Percentiles rank a stretch among this genome's conserved stretches.
Evolutionary conservation across 306 rosid species (phyloP).

Genomic region (Fagus sylvatica): DNA sequence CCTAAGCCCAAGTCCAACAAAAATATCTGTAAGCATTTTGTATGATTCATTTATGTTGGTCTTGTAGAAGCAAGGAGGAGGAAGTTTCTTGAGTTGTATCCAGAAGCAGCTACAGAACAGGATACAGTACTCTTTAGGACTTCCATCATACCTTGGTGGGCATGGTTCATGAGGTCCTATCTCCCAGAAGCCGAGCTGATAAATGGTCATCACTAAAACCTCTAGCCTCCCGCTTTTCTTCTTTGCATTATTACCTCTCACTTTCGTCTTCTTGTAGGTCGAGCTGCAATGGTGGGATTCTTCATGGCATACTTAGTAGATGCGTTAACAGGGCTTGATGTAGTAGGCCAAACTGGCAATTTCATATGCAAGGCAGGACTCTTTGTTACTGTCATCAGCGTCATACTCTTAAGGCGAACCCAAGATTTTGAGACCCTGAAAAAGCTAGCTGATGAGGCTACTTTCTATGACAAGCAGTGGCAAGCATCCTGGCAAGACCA

Average conservation of each 20-base stretch:
- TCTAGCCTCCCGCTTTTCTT: background rate
- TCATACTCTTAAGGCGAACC: conserved; percentile 26
- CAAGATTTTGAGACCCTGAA: conserved; percentile 31
- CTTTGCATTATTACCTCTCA: background rate
- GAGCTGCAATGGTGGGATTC: conserved; percentile 55
- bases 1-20: too few species aligned
- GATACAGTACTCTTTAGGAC: conserved; percentile 37
- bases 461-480: conserved; percentile 47
- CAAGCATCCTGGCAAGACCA: conserved; percentile 47
- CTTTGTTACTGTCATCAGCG: conserved; percentile 31
- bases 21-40: background rate
- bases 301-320: conserved; percentile 42
- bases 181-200: conserved; percentile 43
- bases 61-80: conserved; percentile 49
- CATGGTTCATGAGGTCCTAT: conserved; percentile 35
- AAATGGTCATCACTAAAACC: conserved; percentile 22
- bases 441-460: conserved; percentile 41
- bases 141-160: conserved; percentile 55
- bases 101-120: conserved; percentile 36
- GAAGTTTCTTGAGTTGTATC: conserved; percentile 42
- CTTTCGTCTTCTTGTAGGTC: conserved; percentile 15
- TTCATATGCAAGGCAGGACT: conserved; percentile 43
- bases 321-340: conserved; percentile 37
- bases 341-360: conserved; percentile 45
- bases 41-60: background rate